These are phyloP conservation scores for Xylaria acuta DNA, from an alignment of 495 filamentous ascomycete genomes.

Conservation along the genomic window DNA sequence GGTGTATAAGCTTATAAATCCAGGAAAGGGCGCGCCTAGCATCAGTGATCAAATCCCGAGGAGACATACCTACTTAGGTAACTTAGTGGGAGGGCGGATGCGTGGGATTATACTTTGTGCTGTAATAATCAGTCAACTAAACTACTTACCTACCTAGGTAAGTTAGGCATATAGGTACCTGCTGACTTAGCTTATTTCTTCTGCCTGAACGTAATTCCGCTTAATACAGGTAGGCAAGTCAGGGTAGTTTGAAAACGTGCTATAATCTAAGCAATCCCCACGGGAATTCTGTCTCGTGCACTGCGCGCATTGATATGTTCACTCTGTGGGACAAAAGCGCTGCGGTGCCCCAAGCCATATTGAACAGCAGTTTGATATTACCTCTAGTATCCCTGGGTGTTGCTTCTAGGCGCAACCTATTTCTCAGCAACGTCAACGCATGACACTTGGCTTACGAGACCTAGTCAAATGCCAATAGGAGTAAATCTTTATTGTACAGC, in stretches of 20 bases:
- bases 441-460: not conserved
- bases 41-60: slow-evolving; percentile 23
- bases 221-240: not conserved
- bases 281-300: not conserved
- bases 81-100: not conserved
- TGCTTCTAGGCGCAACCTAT: not conserved
- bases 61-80: not conserved
- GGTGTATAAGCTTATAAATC: slow-evolving; percentile 19
- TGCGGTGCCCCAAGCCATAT: not conserved
- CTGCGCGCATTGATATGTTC: not conserved
- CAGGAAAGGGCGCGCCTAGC: slow-evolving; percentile 8
- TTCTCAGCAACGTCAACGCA: not conserved
- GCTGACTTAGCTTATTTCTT: not conserved
- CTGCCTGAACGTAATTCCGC: not conserved
- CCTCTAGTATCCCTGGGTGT: not conserved
- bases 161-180: not conserved
- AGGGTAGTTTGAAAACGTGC: not conserved
- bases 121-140: not conserved
- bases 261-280: not conserved
- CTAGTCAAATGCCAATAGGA: not conserved
- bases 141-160: too few relatives aligned
- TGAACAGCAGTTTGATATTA: not conserved
- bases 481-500: slow-evolving; percentile 17
- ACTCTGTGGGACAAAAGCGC: not conserved
- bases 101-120: not conserved